These are phyloP conservation scores for Aureobasidium zeae DNA, from an alignment of 2,329 filamentous ascomycete species.

Conservation along the genomic window DNA sequence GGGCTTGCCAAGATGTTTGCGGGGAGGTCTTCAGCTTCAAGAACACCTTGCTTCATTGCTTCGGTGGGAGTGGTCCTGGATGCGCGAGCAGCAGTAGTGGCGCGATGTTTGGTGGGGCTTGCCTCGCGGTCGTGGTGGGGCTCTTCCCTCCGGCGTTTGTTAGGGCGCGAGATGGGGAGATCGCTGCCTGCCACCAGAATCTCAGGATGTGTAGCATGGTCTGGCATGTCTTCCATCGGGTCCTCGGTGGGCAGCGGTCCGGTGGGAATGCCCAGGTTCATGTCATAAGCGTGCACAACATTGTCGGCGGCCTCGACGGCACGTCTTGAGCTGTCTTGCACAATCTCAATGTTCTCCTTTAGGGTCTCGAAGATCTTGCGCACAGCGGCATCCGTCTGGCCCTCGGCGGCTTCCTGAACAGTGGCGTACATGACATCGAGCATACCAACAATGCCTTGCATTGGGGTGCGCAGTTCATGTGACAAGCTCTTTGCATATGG, in stretches of 20 bases:
- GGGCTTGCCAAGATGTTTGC: slow-evolving; percentile 3
- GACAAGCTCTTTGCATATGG: slow-evolving; percentile 64
- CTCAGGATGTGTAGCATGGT: slow-evolving; percentile 27
- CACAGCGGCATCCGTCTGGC: slow-evolving; percentile 41
- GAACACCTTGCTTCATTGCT: slow-evolving; percentile 23
- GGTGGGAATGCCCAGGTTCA: slow-evolving; percentile 66
- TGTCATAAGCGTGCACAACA: slow-evolving; percentile 64
- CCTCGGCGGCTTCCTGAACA: slow-evolving; percentile 55
- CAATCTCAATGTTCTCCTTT: slow-evolving; percentile 60
- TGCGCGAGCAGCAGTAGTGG: slow-evolving; percentile 19
- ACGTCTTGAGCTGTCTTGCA: slow-evolving; percentile 63
- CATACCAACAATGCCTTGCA: slow-evolving; percentile 70
- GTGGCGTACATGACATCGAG: slow-evolving; percentile 67
- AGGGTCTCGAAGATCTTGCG: slow-evolving; percentile 52
- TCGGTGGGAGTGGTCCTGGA: slow-evolving; percentile 20
- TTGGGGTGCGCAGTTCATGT: slow-evolving; percentile 62
- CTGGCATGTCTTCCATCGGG: not conserved
- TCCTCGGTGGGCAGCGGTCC: slow-evolving; percentile 29
- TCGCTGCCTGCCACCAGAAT: slow-evolving; percentile 37
- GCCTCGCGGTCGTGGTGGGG: slow-evolving; percentile 14
- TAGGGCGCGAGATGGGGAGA: slow-evolving; percentile 31
- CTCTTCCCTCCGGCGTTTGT: slow-evolving; percentile 37
- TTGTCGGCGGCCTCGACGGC: slow-evolving; percentile 68
- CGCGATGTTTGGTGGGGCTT: slow-evolving; percentile 22
- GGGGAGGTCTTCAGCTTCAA: slow-evolving; percentile 23